phyloP scores from a whole-genome alignment of 495 filamentous ascomycete genomes.

The Penicillium egyptiacum region DNA sequence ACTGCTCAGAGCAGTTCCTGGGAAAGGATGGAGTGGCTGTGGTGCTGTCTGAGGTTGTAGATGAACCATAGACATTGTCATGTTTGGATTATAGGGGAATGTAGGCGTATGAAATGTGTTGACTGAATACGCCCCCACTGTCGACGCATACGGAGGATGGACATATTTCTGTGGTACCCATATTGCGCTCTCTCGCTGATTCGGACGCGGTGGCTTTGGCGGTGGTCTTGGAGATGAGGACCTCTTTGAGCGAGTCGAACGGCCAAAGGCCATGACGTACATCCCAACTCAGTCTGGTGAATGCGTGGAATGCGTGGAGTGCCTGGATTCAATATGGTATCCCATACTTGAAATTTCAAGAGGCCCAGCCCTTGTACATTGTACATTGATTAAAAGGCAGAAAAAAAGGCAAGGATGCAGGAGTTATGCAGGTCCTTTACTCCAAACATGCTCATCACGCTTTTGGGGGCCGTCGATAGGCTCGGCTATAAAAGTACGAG shows the following conservation, averaged over 20 bases:
- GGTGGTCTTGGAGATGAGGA: constrained; percentile 4
- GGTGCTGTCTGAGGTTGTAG: constrained; percentile 3
- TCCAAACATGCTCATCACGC: background rate
- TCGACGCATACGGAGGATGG: background rate
- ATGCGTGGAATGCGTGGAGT: background rate
- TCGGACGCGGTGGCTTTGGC: constrained; percentile 10
- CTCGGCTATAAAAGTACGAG: background rate
- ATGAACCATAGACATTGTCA: constrained; percentile 4
- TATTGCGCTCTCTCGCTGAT: background rate
- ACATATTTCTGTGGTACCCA: background rate
- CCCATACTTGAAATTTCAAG: background rate
- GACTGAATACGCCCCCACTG: constrained; percentile 2
- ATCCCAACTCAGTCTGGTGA: background rate
- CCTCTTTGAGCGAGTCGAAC: background rate
- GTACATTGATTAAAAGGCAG: background rate
- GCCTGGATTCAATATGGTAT: background rate
- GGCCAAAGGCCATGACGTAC: constrained; percentile 6
- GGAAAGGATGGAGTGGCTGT: background rate
- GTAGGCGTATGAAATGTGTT: constrained; percentile 3
- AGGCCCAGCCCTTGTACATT: background rate
- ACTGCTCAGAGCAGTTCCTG: background rate
- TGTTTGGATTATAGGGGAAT: background rate
- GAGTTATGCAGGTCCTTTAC: constrained; percentile 5
- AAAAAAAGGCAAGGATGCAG: constrained; percentile 1
- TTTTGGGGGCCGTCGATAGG: background rate